phyloP scores from a whole-genome alignment of 2,329 filamentous ascomycete species.

The Scolecobasidium constrictum region DNA sequence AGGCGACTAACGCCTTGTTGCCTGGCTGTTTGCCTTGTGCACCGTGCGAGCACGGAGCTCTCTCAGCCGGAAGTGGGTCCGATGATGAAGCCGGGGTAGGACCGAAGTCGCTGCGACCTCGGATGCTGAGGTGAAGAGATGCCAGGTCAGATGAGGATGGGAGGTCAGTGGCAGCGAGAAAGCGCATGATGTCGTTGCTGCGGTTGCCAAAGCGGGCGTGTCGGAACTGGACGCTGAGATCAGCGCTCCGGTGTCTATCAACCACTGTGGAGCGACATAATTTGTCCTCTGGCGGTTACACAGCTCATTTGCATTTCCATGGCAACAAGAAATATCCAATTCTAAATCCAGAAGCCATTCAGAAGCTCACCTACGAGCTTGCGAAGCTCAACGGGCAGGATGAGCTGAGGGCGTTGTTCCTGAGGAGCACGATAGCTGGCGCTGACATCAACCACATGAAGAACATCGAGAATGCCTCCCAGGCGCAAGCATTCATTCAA shows the following conservation, averaged over 20 bases:
- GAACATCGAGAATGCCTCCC: slow-evolving; percentile 12
- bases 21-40: too few species aligned
- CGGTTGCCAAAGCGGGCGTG: neutral
- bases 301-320: neutral
- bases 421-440: slow-evolving; percentile 15
- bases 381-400: neutral
- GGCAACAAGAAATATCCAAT: neutral
- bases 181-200: too few species aligned
- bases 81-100: too few species aligned
- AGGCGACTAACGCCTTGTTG: too few species aligned
- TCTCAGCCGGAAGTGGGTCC: too few species aligned
- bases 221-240: too few species aligned
- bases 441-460: slow-evolving; percentile 20
- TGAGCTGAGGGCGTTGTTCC: neutral
- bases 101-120: too few species aligned
- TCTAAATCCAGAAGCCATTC: neutral
- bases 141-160: neutral
- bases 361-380: neutral
- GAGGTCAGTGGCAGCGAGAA: neutral
- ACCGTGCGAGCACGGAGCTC: too few species aligned
- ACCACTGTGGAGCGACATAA: neutral
- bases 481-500: slow-evolving; percentile 26
- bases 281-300: neutral
- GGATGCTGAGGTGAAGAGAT: too few species aligned
- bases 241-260: neutral